Evolutionary conservation across 345 rosid genomes (phyloP), one percentile per base, ranked within the genome.

Genomic region (Lenwebbia sp.): DNA sequence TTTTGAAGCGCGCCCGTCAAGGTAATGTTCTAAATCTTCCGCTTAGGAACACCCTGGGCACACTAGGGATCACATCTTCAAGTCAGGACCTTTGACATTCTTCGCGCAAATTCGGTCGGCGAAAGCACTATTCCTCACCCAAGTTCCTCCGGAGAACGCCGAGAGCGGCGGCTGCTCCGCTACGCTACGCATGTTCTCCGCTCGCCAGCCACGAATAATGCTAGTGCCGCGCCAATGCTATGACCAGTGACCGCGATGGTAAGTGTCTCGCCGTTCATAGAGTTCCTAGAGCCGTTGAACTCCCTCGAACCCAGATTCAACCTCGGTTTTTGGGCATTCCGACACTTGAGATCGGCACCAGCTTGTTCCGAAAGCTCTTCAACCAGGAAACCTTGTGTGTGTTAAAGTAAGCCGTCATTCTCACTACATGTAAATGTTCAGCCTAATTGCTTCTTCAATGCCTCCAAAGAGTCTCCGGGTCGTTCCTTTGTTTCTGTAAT

Each of bases 201-300:
- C 57, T 96, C 96, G 15, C 92, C 91, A 10, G 95, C 98, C 1
- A 92, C 94, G 1, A 97, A 90, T 5, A 93, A 89, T 0, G 99
- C 95, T 0, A 96, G 89, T 3, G 99, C 97, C 0, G 97, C 97
- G 1, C 99, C 99, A 11, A 97, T 95, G 84, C 99, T 94, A 86
- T 96, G 99, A 0, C 99, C 96, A 5, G 95, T 91, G 49, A 96
- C 88, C 23, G 95, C 96, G 21, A 94, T 90, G 86, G 96, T 96
- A 3, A 94, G 82, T 4, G 92, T 89, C 89, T 94, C 98, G 3
- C 95, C 96, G 22, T 93, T 93, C 90, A 88, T 94, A 94, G 19
- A 86, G 74, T 11, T 94, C 89, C 3, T 91, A 85, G 17, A 95
- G 90, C 5, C 95, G 86, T 2, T 41, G 78, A 22, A 95, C 87